A percentile compares a stretch with the other conserved stretches of the same genome.
Evolutionary conservation across 768 basidiomycete genomes (phyloP).

Genomic region (Chalciporus sphaerocephalus): DNA sequence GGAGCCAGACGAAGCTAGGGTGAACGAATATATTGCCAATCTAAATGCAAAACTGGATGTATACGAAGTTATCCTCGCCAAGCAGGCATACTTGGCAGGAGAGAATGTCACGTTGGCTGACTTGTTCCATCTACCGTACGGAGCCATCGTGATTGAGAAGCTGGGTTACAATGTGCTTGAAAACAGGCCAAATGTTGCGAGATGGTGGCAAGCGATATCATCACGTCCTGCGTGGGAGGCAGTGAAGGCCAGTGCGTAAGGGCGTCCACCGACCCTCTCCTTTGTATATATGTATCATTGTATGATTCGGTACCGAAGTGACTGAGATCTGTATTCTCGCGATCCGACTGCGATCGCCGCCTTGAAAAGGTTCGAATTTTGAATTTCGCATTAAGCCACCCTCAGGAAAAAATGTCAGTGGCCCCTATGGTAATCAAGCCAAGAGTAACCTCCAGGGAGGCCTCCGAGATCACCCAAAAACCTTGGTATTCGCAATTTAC

Average conservation of each 20-base stretch:
- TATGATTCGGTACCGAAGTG: background rate
- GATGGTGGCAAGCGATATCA: constrained; percentile 52
- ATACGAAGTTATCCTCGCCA: constrained; percentile 51
- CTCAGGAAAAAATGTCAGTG: too few relatives aligned
- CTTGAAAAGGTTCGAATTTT: too few relatives aligned
- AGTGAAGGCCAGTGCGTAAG: constrained; percentile 35
- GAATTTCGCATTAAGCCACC: too few relatives aligned
- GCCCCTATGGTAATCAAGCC: too few relatives aligned
- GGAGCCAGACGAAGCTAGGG: constrained; percentile 18
- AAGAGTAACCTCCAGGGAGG: too few relatives aligned
- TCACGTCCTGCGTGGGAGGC: constrained; percentile 46
- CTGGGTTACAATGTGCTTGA: constrained; percentile 20
- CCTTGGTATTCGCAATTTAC: too few relatives aligned
- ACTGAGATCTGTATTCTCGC: too few relatives aligned
- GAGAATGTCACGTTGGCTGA: constrained; percentile 46
- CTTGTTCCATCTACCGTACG: constrained; percentile 43
- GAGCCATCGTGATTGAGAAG: constrained; percentile 25
- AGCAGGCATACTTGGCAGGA: constrained; percentile 54
- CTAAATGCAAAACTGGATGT: constrained; percentile 42
- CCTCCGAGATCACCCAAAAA: too few relatives aligned
- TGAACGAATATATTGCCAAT: constrained; percentile 19
- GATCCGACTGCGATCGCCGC: too few relatives aligned
- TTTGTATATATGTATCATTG: background rate
- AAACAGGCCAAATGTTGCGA: constrained; percentile 24
- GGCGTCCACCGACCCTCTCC: background rate